phyloP scores from a whole-genome alignment of 2,329 filamentous ascomycete genomes.

The Trichoderma atroviride region DNA sequence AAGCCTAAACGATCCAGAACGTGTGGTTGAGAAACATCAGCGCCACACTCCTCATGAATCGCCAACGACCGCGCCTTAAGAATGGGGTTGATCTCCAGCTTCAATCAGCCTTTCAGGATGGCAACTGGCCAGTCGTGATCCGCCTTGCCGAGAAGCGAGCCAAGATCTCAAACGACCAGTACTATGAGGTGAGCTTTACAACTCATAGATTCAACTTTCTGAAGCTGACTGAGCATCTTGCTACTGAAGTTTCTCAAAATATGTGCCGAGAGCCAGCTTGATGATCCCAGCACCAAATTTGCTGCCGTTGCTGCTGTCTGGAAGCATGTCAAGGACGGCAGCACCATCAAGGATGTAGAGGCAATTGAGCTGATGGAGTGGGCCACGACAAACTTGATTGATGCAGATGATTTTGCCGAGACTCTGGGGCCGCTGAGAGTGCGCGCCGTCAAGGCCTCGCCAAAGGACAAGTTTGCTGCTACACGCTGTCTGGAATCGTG shows the following conservation, averaged over 20 bases:
- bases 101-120: slow-evolving; percentile 57
- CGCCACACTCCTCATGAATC: slow-evolving; percentile 38
- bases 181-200: slow-evolving; percentile 53
- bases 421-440: slow-evolving; percentile 55
- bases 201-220: not conserved
- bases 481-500: slow-evolving; percentile 56
- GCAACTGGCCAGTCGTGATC: slow-evolving; percentile 55
- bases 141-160: slow-evolving; percentile 57
- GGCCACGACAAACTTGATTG: slow-evolving; percentile 47
- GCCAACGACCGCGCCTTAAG: slow-evolving; percentile 46
- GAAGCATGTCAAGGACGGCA: slow-evolving; percentile 51
- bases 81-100: slow-evolving; percentile 58
- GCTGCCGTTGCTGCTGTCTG: slow-evolving; percentile 50
- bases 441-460: slow-evolving; percentile 56
- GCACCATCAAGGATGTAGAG: slow-evolving; percentile 52
- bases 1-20: not conserved
- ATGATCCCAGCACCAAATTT: slow-evolving; percentile 51
- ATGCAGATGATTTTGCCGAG: slow-evolving; percentile 47
- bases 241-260: slow-evolving; percentile 53
- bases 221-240: not conserved
- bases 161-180: slow-evolving; percentile 54
- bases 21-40: not conserved
- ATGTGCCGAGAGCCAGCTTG: slow-evolving; percentile 56
- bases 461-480: slow-evolving; percentile 48
- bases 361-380: slow-evolving; percentile 59